Conservation (phyloP, 2,329 filamentous ascomycete species). For the Biscogniauxia mediterranea region DNA sequence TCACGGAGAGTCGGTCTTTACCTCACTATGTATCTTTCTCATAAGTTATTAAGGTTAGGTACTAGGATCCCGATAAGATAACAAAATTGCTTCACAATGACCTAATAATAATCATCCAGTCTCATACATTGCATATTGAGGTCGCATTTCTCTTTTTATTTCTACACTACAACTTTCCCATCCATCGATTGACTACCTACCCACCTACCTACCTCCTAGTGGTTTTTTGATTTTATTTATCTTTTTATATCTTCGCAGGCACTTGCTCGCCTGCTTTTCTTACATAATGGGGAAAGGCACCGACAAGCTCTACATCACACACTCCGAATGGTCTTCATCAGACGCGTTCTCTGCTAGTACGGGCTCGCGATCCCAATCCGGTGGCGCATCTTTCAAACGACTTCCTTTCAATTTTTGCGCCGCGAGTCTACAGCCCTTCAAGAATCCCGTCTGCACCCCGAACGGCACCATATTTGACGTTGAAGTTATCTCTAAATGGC, state of each 20-base stretch:
- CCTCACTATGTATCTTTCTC: no score
- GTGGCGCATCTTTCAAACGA: constrained; percentile 72
- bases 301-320: constrained; percentile 74
- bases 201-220: neutral
- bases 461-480: constrained; percentile 92
- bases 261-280: constrained; percentile 2
- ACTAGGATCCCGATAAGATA: constrained; percentile 17
- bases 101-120: no score
- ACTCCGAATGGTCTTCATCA: constrained; percentile 93
- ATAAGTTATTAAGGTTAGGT: no score
- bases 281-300: constrained; percentile 49
- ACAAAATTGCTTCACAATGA: neutral
- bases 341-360: constrained; percentile 84
- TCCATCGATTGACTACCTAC: neutral
- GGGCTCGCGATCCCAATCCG: constrained; percentile 56
- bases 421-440: constrained; percentile 90
- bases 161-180: no score
- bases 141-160: no score
- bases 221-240: neutral
- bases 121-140: neutral
- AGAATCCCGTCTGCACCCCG: constrained; percentile 86
- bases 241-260: constrained; percentile 9
- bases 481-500: constrained; percentile 90
- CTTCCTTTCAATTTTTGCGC: constrained; percentile 98
- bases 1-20: constrained; percentile 3